A percentile compares a stretch with the other conserved stretches of the same genome.
Conservation (phyloP, 345 rosid species). For the Aquilaria sinensis region DNA sequence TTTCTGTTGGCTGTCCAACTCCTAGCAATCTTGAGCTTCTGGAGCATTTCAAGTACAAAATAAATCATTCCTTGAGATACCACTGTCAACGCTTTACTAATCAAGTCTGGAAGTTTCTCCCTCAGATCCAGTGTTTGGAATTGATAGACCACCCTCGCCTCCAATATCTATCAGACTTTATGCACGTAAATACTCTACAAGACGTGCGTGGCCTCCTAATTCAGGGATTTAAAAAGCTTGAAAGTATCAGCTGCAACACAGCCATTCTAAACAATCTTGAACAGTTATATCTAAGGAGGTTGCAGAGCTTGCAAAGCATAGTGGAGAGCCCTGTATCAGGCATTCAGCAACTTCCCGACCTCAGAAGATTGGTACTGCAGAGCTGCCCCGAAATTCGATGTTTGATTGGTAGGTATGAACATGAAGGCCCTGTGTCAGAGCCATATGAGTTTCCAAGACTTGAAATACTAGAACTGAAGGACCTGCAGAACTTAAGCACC, state of each 20-base stretch:
- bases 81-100: constrained; percentile 7
- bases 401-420: constrained; percentile 1
- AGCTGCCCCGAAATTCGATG: constrained; percentile 17
- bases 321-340: background rate
- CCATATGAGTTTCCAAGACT: constrained; percentile 1
- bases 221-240: no score
- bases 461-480: constrained; percentile 11
- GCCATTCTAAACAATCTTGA: no score
- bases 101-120: constrained; percentile 7
- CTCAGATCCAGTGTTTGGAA: constrained; percentile 11
- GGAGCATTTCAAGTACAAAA: constrained; percentile 16
- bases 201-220: no score
- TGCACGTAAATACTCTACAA: no score
- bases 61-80: constrained; percentile 17
- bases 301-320: no score
- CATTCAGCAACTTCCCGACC: constrained; percentile 16
- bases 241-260: no score
- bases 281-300: no score
- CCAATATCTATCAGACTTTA: background rate
- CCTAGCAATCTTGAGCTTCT: constrained; percentile 7
- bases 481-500: constrained; percentile 16
- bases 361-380: constrained; percentile 16
- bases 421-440: background rate
- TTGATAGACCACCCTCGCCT: constrained; percentile 1
- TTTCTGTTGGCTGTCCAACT: constrained; percentile 18